Conservation (phyloP, 805 yeast genomes). For the Tetrapisispora phaffii region DNA sequence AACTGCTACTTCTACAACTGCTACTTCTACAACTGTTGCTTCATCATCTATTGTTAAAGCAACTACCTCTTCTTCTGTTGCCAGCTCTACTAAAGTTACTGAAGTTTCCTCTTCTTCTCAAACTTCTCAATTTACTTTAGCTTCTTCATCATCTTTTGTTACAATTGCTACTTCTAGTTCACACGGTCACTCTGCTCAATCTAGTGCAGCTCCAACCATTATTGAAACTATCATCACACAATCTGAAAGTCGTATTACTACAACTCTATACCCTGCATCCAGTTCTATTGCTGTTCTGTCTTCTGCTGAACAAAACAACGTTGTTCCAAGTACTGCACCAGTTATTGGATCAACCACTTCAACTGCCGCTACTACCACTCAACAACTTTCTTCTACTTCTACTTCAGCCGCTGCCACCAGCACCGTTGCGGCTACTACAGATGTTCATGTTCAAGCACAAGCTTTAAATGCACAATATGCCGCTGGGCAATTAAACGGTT, state of each 20-base stretch:
- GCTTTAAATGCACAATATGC: constrained; percentile 38
- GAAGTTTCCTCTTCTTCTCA: constrained; percentile 3
- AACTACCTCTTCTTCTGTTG: constrained; percentile 8
- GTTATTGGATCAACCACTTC: constrained; percentile 2
- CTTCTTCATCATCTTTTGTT: constrained; percentile 3
- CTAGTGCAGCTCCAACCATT: constrained; percentile 4
- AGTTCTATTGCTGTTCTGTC: not conserved
- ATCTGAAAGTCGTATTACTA: constrained; percentile 3
- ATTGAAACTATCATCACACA: not conserved
- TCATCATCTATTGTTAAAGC: not conserved
- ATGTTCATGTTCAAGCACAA: constrained; percentile 35
- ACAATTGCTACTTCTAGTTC: constrained; percentile 4
- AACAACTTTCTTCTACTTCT: not conserved
- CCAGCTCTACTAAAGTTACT: constrained; percentile 11
- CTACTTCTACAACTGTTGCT: constrained; percentile 7
- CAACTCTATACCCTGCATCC: constrained; percentile 3
- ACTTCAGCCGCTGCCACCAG: not conserved
- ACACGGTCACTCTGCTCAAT: constrained; percentile 4
- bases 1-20: constrained; percentile 4
- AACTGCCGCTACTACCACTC: constrained; percentile 5
- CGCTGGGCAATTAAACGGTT: constrained; percentile 36
- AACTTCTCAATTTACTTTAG: constrained; percentile 6
- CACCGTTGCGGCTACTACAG: constrained; percentile 13
- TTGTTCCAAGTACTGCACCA: constrained; percentile 4
- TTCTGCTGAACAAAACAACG: not conserved